phyloP scores from a whole-genome alignment of 305 asterid genomes.

The Striga hermonthica region DNA sequence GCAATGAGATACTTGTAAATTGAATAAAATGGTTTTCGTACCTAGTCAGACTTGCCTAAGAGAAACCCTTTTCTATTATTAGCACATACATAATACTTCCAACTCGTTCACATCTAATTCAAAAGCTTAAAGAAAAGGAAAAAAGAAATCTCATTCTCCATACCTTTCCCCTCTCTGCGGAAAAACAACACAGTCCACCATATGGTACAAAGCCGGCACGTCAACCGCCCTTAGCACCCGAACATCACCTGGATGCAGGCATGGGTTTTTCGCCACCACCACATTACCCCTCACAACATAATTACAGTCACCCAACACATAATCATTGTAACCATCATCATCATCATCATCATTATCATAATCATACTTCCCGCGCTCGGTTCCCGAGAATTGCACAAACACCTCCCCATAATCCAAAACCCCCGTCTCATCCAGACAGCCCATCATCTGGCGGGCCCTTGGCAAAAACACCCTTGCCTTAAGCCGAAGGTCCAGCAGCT shows the following conservation, averaged over 20 bases:
- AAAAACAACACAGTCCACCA: constrained; percentile 89
- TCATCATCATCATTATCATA: constrained; percentile 26
- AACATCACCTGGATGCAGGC: constrained; percentile 90
- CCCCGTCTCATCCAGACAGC: constrained; percentile 80
- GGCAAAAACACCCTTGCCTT: constrained; percentile 66
- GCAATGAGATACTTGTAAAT: background rate
- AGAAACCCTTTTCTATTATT: too few species aligned
- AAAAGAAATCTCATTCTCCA: background rate
- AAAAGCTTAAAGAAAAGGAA: constrained; percentile 1
- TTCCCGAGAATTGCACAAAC: constrained; percentile 58
- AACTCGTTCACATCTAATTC: background rate
- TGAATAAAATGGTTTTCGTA: too few species aligned
- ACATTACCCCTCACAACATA: constrained; percentile 43
- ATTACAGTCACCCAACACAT: constrained; percentile 20
- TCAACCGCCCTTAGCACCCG: constrained; percentile 70
- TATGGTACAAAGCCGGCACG: constrained; percentile 55
- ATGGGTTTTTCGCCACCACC: constrained; percentile 81
- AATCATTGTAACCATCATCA: constrained; percentile 26
- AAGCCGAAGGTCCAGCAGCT: constrained; percentile 59
- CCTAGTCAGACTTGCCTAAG: too few species aligned
- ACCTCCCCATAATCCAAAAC: constrained; percentile 74
- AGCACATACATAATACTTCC: background rate
- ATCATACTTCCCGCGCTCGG: constrained; percentile 35
- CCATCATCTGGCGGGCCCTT: constrained; percentile 73
- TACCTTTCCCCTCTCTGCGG: constrained; percentile 74